Evolutionary conservation across 1,284 basidiomycete genomes (phyloP), one percentile per base, ranked within the genome.

Genomic region (Pyrrhoderma noxium): DNA sequence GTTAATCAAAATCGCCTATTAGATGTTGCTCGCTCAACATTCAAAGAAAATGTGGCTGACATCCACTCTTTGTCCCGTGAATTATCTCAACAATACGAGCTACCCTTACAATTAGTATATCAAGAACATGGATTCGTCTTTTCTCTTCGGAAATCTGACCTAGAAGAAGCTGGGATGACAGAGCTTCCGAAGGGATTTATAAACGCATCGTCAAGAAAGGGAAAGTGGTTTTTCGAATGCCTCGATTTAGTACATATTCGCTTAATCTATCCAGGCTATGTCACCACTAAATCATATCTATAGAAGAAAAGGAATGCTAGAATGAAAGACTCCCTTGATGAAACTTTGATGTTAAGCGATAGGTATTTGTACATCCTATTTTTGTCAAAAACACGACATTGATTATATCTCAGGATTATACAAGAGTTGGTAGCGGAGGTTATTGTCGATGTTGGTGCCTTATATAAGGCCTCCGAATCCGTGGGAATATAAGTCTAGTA

Each of bases 1-100:
- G 85, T 88, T 1, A 85, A 88, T 55, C 78, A 75, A 58, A 89
- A 92, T 57, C 79, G 80, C 18, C 73, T 95, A 8, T 80, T 98
- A 9, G 93, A 97, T 57, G 89, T 97, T 2, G 94, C 93, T 0
- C 79, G 94, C 7, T 87, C 91, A 62, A 94, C 93, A 0, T 92
- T 87, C 69, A 89, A 86, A 60, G 93, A 96, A 64, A 94, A 94
- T 58, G 74, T 93, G 14, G 77, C 80, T 2, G 93, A 96, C 60
- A 91, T 94, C 45, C 80, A 82, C 55, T 74, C 81, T 46, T 70
- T 93, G 35, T 79, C 77, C 55, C 70, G 71, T 8, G 68, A 67
- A 0, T 66, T 90, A 3, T 71, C 77, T 1, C 76, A 85, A 51
- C 69, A 78, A 51, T 76, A 88, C 56, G 72, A 70, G 2, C 65